Evolutionary conservation across 129 eudicot genomes (phyloP).

Genomic region (Smallanthus sonchifolius): DNA sequence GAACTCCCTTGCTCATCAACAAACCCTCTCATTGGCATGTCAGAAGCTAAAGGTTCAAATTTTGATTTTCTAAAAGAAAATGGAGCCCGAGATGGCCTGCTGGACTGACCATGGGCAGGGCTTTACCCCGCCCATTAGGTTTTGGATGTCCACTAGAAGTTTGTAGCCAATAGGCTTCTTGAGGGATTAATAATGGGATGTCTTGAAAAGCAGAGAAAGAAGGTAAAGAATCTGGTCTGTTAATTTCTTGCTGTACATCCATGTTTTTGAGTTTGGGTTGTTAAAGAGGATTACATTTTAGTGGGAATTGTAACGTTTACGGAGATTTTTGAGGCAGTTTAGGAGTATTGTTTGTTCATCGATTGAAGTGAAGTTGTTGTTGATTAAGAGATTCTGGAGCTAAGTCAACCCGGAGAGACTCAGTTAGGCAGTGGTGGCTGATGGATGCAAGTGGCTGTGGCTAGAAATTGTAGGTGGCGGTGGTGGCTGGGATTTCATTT

Average conservation of each 20-base stretch:
- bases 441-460: too few species aligned
- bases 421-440: too few species aligned
- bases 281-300: too few species aligned
- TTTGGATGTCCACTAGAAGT: slow-evolving; percentile 33
- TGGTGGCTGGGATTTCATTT: too few species aligned
- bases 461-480: too few species aligned
- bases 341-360: too few species aligned
- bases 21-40: slow-evolving; percentile 86
- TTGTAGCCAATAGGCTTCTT: slow-evolving; percentile 55
- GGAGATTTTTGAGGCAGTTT: too few species aligned
- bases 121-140: slow-evolving; percentile 30
- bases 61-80: slow-evolving; percentile 63
- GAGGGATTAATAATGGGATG: slow-evolving; percentile 84
- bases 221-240: slow-evolving; percentile 60
- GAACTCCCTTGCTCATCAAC: slow-evolving; percentile 59
- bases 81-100: slow-evolving; percentile 48
- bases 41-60: slow-evolving; percentile 47
- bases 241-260: slow-evolving; percentile 28
- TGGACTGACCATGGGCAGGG: slow-evolving; percentile 46
- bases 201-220: slow-evolving; percentile 75
- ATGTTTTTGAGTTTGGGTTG: too few species aligned
- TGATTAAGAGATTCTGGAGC: too few species aligned
- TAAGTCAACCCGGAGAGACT: too few species aligned
- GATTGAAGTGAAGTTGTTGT: too few species aligned
- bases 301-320: too few species aligned